Conservation (phyloP, 345 rosid genomes). For the Cardiospermum halicacabum region DNA sequence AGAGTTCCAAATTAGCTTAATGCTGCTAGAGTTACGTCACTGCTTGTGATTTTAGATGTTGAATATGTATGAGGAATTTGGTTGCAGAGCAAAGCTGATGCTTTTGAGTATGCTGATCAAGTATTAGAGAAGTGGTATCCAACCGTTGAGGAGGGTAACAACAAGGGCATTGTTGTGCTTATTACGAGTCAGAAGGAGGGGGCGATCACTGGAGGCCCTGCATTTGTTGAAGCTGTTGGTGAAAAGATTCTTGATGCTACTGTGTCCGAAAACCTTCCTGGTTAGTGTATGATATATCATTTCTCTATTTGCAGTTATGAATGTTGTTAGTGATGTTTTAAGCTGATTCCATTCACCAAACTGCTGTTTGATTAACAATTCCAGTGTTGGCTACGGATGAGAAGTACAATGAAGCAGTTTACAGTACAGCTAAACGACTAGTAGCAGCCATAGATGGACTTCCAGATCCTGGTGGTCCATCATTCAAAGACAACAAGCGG, state of each 20-base stretch:
- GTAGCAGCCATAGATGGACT: constrained; percentile 93
- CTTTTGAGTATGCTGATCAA: constrained; percentile 97
- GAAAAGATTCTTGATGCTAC: constrained; percentile 84
- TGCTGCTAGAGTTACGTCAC: neutral
- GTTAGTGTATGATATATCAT: constrained; percentile 31
- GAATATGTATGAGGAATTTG: constrained; percentile 12
- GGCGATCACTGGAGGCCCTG: constrained; percentile 96
- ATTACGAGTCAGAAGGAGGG: constrained; percentile 97
- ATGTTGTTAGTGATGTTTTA: neutral
- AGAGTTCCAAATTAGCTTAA: neutral
- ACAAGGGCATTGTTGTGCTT: constrained; percentile 87
- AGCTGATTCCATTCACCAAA: constrained; percentile 4
- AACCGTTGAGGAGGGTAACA: constrained; percentile 75
- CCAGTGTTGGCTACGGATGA: constrained; percentile 96
- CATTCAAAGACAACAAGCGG: constrained; percentile 59
- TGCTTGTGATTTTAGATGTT: constrained; percentile 6
- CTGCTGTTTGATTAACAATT: constrained; percentile 16
- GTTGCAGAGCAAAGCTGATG: constrained; percentile 97
- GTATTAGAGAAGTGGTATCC: constrained; percentile 96
- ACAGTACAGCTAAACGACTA: constrained; percentile 76
- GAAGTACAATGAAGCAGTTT: constrained; percentile 87
- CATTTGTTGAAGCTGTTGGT: constrained; percentile 80
- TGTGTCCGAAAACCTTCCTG: constrained; percentile 90
- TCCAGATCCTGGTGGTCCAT: constrained; percentile 92
- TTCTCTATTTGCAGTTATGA: neutral